These are phyloP conservation scores for Botryotinia globosa DNA, from an alignment of 2,329 filamentous ascomycete genomes.

Conservation along the genomic window DNA sequence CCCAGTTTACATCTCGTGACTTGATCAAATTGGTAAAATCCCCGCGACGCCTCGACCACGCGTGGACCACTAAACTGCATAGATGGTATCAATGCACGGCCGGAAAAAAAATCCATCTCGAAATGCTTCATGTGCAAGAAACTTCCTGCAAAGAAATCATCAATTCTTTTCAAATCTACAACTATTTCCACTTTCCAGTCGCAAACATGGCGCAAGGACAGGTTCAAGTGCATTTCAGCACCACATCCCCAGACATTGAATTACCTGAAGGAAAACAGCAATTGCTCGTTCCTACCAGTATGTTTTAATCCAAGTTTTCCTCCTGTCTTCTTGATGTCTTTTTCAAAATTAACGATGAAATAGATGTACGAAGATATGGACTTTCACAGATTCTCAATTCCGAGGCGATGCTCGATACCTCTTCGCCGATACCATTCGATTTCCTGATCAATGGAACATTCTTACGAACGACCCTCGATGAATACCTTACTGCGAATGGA, in stretches of 20 bases:
- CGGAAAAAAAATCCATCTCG: conserved; percentile 21
- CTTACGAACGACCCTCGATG: conserved; percentile 82
- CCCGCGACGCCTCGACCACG: background rate
- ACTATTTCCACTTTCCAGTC: background rate
- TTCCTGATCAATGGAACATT: conserved; percentile 95
- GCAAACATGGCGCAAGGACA: conserved; percentile 42
- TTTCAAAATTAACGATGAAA: background rate
- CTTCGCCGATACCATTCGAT: conserved; percentile 75
- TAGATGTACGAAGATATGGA: conserved; percentile 68
- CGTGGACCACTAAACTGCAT: background rate
- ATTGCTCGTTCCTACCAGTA: conserved; percentile 61
- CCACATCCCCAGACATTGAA: conserved; percentile 58
- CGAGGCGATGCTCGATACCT: conserved; percentile 65
- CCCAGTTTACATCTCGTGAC: background rate
- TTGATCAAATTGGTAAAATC: background rate
- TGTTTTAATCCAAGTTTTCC: conserved; percentile 22
- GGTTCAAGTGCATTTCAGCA: conserved; percentile 67
- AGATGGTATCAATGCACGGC: conserved; percentile 13
- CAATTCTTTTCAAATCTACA: background rate
- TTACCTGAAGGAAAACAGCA: conserved; percentile 61
- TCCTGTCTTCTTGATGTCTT: background rate
- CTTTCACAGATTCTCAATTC: conserved; percentile 69
- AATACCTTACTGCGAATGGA: conserved; percentile 82
- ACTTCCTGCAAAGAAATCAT: background rate
- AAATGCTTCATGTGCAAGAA: conserved; percentile 17